A percentile compares a stretch with the other conserved stretches of the same genome.
phyloP scores from a whole-genome alignment of 2,329 filamentous ascomycete species.

The Chaetomiaceae sp. region DNA sequence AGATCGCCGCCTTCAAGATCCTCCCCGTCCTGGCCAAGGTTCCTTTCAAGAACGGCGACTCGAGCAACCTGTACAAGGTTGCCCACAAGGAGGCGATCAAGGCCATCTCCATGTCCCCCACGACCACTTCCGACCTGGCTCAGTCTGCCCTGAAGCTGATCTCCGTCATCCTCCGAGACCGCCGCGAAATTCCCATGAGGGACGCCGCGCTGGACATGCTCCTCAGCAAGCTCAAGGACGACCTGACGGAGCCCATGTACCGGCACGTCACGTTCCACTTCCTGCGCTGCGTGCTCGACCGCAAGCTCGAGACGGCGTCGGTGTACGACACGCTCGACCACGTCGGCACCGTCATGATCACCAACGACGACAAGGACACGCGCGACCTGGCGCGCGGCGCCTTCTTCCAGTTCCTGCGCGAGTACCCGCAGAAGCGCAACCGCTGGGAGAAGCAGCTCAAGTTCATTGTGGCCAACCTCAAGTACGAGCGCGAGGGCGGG shows the following conservation, averaged over 20 bases:
- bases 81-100: conserved; percentile 83
- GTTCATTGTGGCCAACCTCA: conserved; percentile 85
- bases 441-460: conserved; percentile 84
- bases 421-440: conserved; percentile 88
- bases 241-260: conserved; percentile 87
- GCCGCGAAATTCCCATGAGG: conserved; percentile 69
- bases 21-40: conserved; percentile 81
- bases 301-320: conserved; percentile 77
- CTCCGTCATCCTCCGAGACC: conserved; percentile 77
- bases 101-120: conserved; percentile 69
- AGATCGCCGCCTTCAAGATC: conserved; percentile 81
- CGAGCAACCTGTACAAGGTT: conserved; percentile 61
- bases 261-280: conserved; percentile 96
- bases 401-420: conserved; percentile 89
- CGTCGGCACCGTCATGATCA: conserved; percentile 89
- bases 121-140: conserved; percentile 75
- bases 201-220: conserved; percentile 79
- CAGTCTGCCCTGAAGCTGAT: conserved; percentile 88
- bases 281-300: conserved; percentile 77
- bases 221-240: conserved; percentile 74
- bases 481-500: conserved; percentile 84
- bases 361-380: conserved; percentile 84
- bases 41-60: conserved; percentile 67
- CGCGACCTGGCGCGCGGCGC: conserved; percentile 82
- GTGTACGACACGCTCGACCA: conserved; percentile 92